Evolutionary conservation across 768 basidiomycete species (phyloP).

Genomic region (Filobasidium wieringae): DNA sequence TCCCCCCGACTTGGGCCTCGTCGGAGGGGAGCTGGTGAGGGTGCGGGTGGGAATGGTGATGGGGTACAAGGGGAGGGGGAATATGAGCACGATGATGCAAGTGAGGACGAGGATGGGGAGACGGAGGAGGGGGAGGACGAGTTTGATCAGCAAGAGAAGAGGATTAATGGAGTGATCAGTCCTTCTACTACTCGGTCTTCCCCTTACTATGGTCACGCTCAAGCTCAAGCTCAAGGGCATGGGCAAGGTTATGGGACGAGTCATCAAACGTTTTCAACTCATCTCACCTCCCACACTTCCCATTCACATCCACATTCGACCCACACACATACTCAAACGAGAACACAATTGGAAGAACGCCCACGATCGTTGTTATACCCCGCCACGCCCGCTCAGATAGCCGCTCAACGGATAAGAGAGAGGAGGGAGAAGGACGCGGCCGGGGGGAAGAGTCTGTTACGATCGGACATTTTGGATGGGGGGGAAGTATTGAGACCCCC

Average conservation of each 20-base stretch:
- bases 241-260: background rate
- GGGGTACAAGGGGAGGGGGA: no score
- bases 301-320: no score
- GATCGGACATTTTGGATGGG: background rate
- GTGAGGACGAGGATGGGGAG: no score
- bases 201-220: background rate
- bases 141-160: no score
- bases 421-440: constrained; percentile 9
- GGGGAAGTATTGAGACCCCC: constrained; percentile 6
- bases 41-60: no score
- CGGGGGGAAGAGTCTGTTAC: constrained; percentile 21
- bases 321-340: constrained; percentile 1
- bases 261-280: no score
- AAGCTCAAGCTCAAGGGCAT: background rate
- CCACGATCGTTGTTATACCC: constrained; percentile 31
- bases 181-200: no score
- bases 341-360: constrained; percentile 25
- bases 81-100: no score
- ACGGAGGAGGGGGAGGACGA: no score
- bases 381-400: constrained; percentile 34
- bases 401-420: constrained; percentile 11
- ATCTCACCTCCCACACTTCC: no score
- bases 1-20: no score
- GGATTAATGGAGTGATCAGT: background rate
- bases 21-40: no score